Percentiles rank a stretch among this genome's conserved stretches.
Evolutionary conservation across 1,284 basidiomycete genomes (phyloP).

Genomic region (Boletus semigastroideus): DNA sequence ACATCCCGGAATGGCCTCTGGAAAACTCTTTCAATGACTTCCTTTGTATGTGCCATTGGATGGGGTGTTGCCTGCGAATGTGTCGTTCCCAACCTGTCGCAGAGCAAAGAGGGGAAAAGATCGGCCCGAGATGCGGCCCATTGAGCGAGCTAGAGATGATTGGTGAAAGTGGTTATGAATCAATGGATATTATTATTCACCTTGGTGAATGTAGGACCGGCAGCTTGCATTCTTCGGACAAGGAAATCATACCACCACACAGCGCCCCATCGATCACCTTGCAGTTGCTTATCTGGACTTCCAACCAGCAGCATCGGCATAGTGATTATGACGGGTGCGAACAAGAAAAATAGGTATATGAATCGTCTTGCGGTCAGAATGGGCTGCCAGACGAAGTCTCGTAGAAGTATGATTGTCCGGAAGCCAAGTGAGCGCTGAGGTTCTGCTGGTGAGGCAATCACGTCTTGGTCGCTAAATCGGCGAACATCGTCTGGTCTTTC

Average conservation of each 20-base stretch:
- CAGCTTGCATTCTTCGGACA: conserved; percentile 88
- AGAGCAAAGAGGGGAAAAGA: conserved; percentile 91
- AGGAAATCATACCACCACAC: conserved; percentile 96
- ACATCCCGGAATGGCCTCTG: conserved; percentile 81
- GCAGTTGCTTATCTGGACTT: conserved; percentile 48
- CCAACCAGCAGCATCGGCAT: conserved; percentile 88
- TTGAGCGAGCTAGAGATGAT: conserved; percentile 75
- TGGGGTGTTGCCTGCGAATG: conserved; percentile 92
- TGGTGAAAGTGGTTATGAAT: conserved; percentile 9
- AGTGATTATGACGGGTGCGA: conserved; percentile 84
- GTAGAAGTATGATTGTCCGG: conserved; percentile 47
- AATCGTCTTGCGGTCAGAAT: conserved; percentile 84
- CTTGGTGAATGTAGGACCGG: conserved; percentile 98
- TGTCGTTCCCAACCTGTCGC: conserved; percentile 80
- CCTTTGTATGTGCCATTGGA: conserved; percentile 77
- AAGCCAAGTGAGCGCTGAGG: conserved; percentile 45
- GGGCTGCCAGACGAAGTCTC: conserved; percentile 77
- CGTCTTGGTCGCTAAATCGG: conserved; percentile 27
- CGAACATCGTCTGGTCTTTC: conserved; percentile 26
- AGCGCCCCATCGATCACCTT: conserved; percentile 80
- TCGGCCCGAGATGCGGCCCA: conserved; percentile 98
- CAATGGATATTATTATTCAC: conserved; percentile 40
- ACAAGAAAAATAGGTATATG: conserved; percentile 79
- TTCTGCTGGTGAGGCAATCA: conserved; percentile 65
- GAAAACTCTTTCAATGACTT: conserved; percentile 85